Evolutionary conservation across 78 protist species (phyloP), one percentile per base, ranked within the genome.

Genomic region (Goniomonas avonlea): DNA sequence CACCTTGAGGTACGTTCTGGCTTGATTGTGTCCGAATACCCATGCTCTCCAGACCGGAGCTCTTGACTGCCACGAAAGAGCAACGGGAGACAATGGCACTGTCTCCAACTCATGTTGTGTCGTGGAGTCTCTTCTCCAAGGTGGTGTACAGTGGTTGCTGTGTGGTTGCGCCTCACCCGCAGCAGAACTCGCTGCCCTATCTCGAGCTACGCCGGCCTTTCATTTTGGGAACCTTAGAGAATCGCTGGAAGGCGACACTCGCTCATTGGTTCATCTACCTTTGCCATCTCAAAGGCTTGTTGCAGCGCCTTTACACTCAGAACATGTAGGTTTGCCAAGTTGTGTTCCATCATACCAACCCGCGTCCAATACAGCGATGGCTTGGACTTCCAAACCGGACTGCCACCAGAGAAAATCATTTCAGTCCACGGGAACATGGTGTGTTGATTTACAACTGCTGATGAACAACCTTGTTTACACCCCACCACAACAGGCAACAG

Each of bases 141-240:
- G n/a, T n/a, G n/a, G n/a, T n/a, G n/a, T n/a, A n/a, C n/a, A n/a
- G n/a, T n/a, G n/a, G n/a, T n/a, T n/a, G n/a, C n/a, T n/a, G n/a
- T n/a, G n/a, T n/a, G n/a, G n/a, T n/a, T n/a, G n/a, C n/a, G n/a
- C n/a, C n/a, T n/a, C n/a, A n/a, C n/a, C n/a, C n/a, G n/a, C n/a
- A n/a, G n/a, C n/a, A 31, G 37, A 59, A 59, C 37, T 35, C n/a
- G 66, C 37, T 59, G 32, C 66, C 66, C 7, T 59, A 59, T 35
- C 66, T 59, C 41, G 66, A 59, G 66, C 34, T 59, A 11, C 31
- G 66, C 23, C 31, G 66, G 37, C 66, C 66, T 15, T 59, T 59
- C 37, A 59, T 59, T 3, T 35, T 59, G 32, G 66, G 66, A 15
- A n/a, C 23, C 32, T n/a, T 48, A n/a, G 17, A 20, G 5, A n/a